Base-by-base conservation (phyloP, 768 basidiomycete genomes). In the Mycena maculata region DNA sequence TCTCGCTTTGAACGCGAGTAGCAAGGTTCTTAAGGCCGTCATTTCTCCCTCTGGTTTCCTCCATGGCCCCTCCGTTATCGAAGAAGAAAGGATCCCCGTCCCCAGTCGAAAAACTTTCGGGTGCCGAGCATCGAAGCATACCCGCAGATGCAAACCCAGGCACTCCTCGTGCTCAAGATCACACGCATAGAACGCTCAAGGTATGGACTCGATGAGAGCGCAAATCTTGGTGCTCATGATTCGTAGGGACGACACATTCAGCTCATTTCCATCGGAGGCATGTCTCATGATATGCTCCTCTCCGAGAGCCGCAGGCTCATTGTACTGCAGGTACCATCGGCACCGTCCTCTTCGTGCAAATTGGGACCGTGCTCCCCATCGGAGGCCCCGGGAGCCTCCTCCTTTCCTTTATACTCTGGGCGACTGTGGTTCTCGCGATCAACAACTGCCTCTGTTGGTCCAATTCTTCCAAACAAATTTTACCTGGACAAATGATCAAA, bases 261-360 rank as follows among this genome's bases (percentile, higher is more conserved):
- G 67, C 74, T 87, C 10, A 86, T 86, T 69, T 83, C 83, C 3
- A 84, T 83, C 65, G 44, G 72, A 36, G 22, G 60, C n/a, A n/a
- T n/a, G n/a, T 44, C 33, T n/a, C 33, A 13, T 41, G 31, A 23
- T 12, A 20, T 30, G 52, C 36, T 1, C 31, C 11, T 3, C 20
- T 49, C 25, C 27, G 15, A 20, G 4, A 41, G 57, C 38, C 30
- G 16, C 30, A n/a, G 63, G 22, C 28, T 42, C 58, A 67, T 45
- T 16, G 27, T 27, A 25, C 39, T 49, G 23, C 31, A 85, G 91
- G 90, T 42, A 89, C 89, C 13, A 85, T 92, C 65, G 90, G 91
- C 62, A 92, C 91, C 6, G 90, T 89, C 53, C 81, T 92, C n/a
- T 92, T 91, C 79, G 85, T 92, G 20, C 91, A 91, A 69, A 91